phyloP scores from a whole-genome alignment of 352 stramenopile species.

The Globisporangium solare region DNA sequence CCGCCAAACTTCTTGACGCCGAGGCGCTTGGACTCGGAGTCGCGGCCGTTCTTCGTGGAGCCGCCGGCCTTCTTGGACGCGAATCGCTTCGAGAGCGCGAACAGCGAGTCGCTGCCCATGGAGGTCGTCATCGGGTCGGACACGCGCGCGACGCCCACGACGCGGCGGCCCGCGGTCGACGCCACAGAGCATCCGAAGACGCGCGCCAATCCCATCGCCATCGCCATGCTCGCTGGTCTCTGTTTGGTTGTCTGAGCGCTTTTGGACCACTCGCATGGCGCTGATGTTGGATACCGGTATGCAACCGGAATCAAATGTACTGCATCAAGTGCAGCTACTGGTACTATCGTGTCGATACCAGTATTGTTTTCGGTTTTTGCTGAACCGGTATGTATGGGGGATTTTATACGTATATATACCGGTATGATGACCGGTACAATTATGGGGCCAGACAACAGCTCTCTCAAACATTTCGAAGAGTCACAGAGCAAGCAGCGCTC shows the following conservation, averaged over 20 bases:
- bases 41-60: conserved; percentile 96
- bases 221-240: conserved; percentile 45
- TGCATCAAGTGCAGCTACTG: too few species aligned
- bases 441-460: too few species aligned
- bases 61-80: conserved; percentile 97
- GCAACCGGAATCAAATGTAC: too few species aligned
- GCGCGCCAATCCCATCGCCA: conserved; percentile 70
- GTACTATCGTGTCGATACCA: too few species aligned
- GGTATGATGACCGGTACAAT: too few species aligned
- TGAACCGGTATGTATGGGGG: too few species aligned
- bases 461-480: too few species aligned
- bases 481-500: too few species aligned
- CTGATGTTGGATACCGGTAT: too few species aligned
- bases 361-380: too few species aligned
- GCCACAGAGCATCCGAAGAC: conserved; percentile 36
- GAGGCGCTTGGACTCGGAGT: conserved; percentile 95
- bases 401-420: too few species aligned
- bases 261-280: too few species aligned
- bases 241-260: conserved; percentile 1
- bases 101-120: conserved; percentile 41
- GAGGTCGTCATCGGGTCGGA: conserved; percentile 4
- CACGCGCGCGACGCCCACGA: conserved; percentile 15
- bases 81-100: conserved; percentile 50
- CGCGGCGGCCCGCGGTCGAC: conserved; percentile 17
- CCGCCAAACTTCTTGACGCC: conserved; percentile 97